These are phyloP conservation scores for Corylus avellana DNA, from an alignment of 306 rosid species.

Conservation along the genomic window DNA sequence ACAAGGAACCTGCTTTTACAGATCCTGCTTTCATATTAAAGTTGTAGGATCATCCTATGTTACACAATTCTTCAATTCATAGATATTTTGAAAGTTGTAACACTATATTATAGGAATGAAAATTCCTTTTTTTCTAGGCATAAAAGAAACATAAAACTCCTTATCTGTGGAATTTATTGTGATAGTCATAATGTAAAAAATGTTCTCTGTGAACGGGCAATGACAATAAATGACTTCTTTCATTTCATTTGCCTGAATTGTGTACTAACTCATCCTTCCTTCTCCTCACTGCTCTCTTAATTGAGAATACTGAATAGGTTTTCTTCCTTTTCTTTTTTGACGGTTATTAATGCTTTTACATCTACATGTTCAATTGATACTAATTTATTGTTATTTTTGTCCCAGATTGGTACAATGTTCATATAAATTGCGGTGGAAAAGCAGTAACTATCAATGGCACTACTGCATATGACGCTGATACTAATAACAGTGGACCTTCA, in stretches of 20 bases:
- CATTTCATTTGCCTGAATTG: not conserved
- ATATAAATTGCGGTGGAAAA: slow-evolving; percentile 48
- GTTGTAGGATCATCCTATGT: not conserved
- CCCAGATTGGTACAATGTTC: slow-evolving; percentile 29
- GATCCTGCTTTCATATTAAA: not conserved
- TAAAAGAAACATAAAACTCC: no score
- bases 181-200: not conserved
- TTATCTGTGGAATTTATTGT: no score
- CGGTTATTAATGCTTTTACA: no score
- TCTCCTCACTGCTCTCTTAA: not conserved
- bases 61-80: not conserved
- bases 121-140: no score
- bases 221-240: not conserved
- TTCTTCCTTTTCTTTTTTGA: no score
- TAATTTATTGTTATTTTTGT: not conserved
- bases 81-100: not conserved
- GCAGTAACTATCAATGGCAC: slow-evolving; percentile 14
- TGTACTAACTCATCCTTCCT: not conserved
- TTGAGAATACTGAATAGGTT: not conserved
- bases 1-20: not conserved
- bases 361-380: no score
- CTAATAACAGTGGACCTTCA: slow-evolving; percentile 15
- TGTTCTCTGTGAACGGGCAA: not conserved
- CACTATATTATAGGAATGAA: not conserved
- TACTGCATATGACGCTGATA: slow-evolving; percentile 24